phyloP scores from a whole-genome alignment of 2,329 filamentous ascomycete genomes.

The Golovinomyces cichoracearum region DNA sequence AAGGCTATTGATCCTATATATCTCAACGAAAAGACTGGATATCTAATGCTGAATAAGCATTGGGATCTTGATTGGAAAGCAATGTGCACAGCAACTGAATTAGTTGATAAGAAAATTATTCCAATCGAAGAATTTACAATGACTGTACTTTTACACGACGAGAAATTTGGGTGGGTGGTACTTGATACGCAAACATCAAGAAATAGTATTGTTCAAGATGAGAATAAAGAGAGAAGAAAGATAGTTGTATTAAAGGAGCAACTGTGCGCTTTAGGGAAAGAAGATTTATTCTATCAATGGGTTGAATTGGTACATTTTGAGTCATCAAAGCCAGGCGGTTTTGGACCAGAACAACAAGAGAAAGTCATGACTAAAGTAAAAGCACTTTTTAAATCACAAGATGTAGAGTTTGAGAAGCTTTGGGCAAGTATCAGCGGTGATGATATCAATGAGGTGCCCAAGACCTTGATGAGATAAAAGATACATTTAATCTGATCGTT shows the following conservation, averaged over 20 bases:
- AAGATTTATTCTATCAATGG: conserved; percentile 75
- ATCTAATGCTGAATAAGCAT: conserved; percentile 56
- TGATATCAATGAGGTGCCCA: too few relatives aligned
- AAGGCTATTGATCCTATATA: conserved; percentile 42
- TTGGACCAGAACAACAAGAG: conserved; percentile 47
- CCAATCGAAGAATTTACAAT: conserved; percentile 42
- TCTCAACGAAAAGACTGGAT: conserved; percentile 58
- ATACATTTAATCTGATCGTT: too few relatives aligned
- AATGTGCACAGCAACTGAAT: conserved; percentile 47
- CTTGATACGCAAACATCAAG: conserved; percentile 31
- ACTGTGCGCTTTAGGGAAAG: conserved; percentile 51
- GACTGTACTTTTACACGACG: conserved; percentile 38
- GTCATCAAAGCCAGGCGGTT: conserved; percentile 50
- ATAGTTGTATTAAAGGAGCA: conserved; percentile 59
- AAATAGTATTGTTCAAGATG: conserved; percentile 26
- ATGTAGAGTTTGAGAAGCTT: conserved; percentile 59
- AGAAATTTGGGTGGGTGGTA: conserved; percentile 44
- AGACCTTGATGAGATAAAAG: too few relatives aligned
- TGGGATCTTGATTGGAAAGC: conserved; percentile 71
- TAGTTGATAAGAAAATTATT: conserved; percentile 37
- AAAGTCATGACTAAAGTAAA: conserved; percentile 48
- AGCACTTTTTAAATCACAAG: conserved; percentile 45
- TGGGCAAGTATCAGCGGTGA: conserved; percentile 45
- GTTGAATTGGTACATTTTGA: conserved; percentile 82
- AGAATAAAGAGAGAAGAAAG: conserved; percentile 31